Evolutionary conservation across 2,329 filamentous ascomycete genomes (phyloP), one percentile per base, ranked within the genome.

Genomic region (Alternaria ventricosa): DNA sequence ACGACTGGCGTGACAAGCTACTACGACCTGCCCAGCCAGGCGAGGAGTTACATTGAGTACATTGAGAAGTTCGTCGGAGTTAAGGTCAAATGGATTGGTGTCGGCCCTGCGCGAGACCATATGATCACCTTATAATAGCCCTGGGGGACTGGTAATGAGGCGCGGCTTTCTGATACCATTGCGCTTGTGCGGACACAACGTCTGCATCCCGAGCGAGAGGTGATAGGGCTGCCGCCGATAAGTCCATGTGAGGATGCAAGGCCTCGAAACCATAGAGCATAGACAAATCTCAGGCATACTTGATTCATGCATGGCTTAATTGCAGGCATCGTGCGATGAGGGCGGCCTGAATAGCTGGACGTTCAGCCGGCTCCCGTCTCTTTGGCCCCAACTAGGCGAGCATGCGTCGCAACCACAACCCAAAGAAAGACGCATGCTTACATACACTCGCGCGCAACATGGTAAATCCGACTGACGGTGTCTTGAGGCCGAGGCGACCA

Each of bases 11-110:
- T 84, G 56, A 88, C 85, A 77, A 85, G 81, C 64, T 93, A 84
- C 74, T 84, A 87, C 46, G 87, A 90, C 30, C 82, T 93, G 45
- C 90, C 91, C 7, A 81, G 82, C 73, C 83, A 89, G 72, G 90
- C 90, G 20, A 84, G 86, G 63, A 86, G 86, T 47, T 93, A 93
- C 72, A 82, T 93, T 60, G 84, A 88, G 76, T 90, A 84, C 77
- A 90, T 92, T 64, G 89, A 92, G 82, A 80, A 87, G 67, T 90
- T 88, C 75, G 81, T 90, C 13, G 88, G 87, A 30, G 86, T 90
- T 63, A 85, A 84, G 78, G 82, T 90, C 66, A 86, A 86, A 77
- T 91, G 86, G 78, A 88, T 92, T 71, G 90, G 90, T 49, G 90
- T 89, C 20, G 89, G 89, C 7, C 89, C 88, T 43, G 87, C 85